Percentiles rank a stretch among this genome's conserved stretches.
Conservation (phyloP, 148 eudicot genomes). For the Silene uniflora region DNA sequence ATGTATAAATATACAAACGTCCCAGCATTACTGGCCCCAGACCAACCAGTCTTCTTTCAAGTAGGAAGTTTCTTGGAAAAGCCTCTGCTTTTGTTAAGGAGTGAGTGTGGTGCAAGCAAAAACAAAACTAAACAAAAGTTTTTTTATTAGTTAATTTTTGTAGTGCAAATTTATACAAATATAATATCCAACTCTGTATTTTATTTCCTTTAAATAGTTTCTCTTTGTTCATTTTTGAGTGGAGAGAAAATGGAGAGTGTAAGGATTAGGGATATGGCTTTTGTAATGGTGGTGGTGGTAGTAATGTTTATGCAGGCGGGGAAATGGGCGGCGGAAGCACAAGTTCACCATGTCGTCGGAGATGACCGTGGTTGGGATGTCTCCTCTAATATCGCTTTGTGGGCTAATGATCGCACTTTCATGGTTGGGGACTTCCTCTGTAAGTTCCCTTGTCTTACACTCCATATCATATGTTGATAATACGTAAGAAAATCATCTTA, state of each 20-base stretch:
- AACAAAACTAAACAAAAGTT: neutral
- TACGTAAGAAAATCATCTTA: too few relatives aligned
- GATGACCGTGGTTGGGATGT: conserved; percentile 59
- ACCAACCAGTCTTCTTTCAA: neutral
- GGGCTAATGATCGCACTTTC: conserved; percentile 55
- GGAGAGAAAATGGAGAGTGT: conserved; percentile 2
- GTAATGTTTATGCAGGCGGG: conserved; percentile 21
- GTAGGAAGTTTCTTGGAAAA: neutral
- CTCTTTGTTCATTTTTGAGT: neutral
- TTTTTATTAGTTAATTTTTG: neutral
- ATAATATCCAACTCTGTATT: too few relatives aligned
- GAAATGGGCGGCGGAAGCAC: conserved; percentile 32
- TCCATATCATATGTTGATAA: neutral
- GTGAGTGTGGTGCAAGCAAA: neutral
- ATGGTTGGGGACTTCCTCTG: conserved; percentile 66
- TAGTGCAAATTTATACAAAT: too few relatives aligned
- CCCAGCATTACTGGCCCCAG: neutral
- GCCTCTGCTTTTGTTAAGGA: neutral
- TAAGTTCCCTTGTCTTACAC: conserved; percentile 28
- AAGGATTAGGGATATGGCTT: neutral
- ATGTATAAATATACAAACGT: neutral
- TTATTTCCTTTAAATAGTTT: neutral
- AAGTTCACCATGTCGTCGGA: conserved; percentile 57
- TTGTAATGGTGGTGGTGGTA: neutral
- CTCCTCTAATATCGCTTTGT: conserved; percentile 40